Evolutionary conservation across 176 grass and related monocot genomes (phyloP).

Genomic region (Cymbopogon citratus): DNA sequence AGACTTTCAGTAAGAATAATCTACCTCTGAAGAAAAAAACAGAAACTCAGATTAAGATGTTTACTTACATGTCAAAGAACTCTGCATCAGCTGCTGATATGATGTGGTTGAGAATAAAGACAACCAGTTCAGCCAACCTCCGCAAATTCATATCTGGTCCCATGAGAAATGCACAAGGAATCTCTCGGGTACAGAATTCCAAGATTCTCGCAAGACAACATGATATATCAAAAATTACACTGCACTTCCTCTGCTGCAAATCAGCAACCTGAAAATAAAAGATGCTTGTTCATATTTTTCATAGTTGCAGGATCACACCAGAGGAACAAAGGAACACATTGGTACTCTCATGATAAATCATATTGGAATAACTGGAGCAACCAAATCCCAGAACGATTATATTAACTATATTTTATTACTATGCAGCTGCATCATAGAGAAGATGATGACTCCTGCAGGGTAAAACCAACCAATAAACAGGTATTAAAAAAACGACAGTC

Average conservation of each 20-base stretch:
- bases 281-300: slow-evolving; percentile 2
- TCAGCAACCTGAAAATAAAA: slow-evolving; percentile 59
- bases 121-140: slow-evolving; percentile 69
- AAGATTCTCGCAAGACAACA: slow-evolving; percentile 73
- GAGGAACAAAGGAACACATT: slow-evolving; percentile 1
- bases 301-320: background rate
- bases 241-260: slow-evolving; percentile 79
- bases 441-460: background rate
- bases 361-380: background rate
- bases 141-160: slow-evolving; percentile 84
- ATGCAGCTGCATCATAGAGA: background rate
- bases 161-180: slow-evolving; percentile 64
- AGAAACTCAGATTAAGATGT: slow-evolving; percentile 4
- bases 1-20: background rate
- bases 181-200: slow-evolving; percentile 75
- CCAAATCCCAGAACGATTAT: background rate
- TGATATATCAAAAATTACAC: slow-evolving; percentile 85
- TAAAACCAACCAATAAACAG: background rate
- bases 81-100: slow-evolving; percentile 73
- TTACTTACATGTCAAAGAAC: slow-evolving; percentile 89
- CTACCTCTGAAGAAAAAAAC: background rate
- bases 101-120: slow-evolving; percentile 88
- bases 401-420: background rate
- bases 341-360: background rate
- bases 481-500: background rate